Percentiles rank a stretch among this genome's conserved stretches.
phyloP scores from a whole-genome alignment of 2,329 filamentous ascomycete species.

The Trichoderma polysporum region DNA sequence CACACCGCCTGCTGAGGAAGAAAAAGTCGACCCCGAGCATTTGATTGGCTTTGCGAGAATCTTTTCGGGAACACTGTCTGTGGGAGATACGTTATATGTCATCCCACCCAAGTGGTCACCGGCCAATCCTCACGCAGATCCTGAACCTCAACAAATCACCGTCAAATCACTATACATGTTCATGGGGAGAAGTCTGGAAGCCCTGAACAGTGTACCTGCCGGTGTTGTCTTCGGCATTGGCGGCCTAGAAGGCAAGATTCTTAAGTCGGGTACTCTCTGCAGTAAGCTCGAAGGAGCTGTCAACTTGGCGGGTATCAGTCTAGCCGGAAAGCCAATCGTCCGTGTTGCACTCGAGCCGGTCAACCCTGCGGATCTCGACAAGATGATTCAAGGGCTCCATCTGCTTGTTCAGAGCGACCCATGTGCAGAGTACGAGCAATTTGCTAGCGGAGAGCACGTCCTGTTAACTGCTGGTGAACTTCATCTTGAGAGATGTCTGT shows the following conservation, averaged over 20 bases:
- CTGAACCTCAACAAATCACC: slow-evolving; percentile 77
- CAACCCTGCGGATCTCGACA: slow-evolving; percentile 86
- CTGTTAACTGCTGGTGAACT: slow-evolving; percentile 90
- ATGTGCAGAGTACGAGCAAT: slow-evolving; percentile 92
- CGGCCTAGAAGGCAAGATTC: slow-evolving; percentile 86
- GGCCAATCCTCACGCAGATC: slow-evolving; percentile 66
- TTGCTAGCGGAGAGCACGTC: slow-evolving; percentile 91
- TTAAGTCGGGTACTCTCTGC: slow-evolving; percentile 93
- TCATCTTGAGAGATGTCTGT: slow-evolving; percentile 89
- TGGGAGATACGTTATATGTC: slow-evolving; percentile 89
- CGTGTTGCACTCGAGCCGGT: slow-evolving; percentile 92
- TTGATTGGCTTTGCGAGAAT: slow-evolving; percentile 92
- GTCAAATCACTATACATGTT: slow-evolving; percentile 89
- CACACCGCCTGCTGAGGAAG: slow-evolving; percentile 48
- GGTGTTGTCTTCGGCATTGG: slow-evolving; percentile 95
- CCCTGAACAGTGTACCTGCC: slow-evolving; percentile 79
- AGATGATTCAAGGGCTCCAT: slow-evolving; percentile 86
- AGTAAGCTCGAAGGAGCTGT: slow-evolving; percentile 81
- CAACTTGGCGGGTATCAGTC: slow-evolving; percentile 82
- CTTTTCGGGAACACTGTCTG: slow-evolving; percentile 84
- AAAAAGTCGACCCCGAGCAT: slow-evolving; percentile 74
- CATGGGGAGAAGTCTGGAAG: slow-evolving; percentile 88
- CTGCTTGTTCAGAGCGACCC: slow-evolving; percentile 93
- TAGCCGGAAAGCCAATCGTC: slow-evolving; percentile 86
- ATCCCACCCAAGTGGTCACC: slow-evolving; percentile 92